Conservation (phyloP, 2,329 filamentous ascomycete species). For the Fusarium kyushuense region DNA sequence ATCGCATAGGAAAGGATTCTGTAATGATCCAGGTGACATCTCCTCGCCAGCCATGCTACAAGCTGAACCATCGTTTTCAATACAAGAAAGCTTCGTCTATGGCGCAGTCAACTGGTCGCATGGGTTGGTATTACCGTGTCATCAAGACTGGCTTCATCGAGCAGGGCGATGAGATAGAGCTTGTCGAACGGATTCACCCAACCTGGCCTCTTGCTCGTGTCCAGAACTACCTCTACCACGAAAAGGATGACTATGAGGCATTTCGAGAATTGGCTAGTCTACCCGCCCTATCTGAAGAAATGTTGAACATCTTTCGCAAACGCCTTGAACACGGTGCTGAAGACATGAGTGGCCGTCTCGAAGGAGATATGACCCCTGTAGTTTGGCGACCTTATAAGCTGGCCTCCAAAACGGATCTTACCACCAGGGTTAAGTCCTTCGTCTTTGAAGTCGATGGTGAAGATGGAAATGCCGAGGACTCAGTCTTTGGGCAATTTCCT, state of each 20-base stretch:
- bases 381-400: constrained; percentile 29
- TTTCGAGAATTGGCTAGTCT: constrained; percentile 10
- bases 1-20: constrained; percentile 17
- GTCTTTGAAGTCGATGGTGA: constrained; percentile 4
- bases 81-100: constrained; percentile 27
- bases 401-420: constrained; percentile 3
- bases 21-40: constrained; percentile 32
- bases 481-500: background rate
- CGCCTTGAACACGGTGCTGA: constrained; percentile 22
- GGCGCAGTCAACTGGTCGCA: constrained; percentile 30
- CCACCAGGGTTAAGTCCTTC: constrained; percentile 21
- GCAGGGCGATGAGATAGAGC: constrained; percentile 12
- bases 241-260: constrained; percentile 15
- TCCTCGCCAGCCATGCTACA: constrained; percentile 38
- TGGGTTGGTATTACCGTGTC: constrained; percentile 38
- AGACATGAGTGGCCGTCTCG: constrained; percentile 27
- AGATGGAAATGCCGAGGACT: background rate
- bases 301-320: constrained; percentile 10
- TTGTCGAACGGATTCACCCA: constrained; percentile 22
- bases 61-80: constrained; percentile 41
- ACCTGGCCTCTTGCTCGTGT: constrained; percentile 27
- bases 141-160: constrained; percentile 19
- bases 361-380: constrained; percentile 15
- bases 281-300: constrained; percentile 20
- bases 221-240: constrained; percentile 26